A percentile compares a stretch with the other conserved stretches of the same genome.
phyloP scores from a whole-genome alignment of 352 stramenopile species.

The Globisporangium camurandrum region DNA sequence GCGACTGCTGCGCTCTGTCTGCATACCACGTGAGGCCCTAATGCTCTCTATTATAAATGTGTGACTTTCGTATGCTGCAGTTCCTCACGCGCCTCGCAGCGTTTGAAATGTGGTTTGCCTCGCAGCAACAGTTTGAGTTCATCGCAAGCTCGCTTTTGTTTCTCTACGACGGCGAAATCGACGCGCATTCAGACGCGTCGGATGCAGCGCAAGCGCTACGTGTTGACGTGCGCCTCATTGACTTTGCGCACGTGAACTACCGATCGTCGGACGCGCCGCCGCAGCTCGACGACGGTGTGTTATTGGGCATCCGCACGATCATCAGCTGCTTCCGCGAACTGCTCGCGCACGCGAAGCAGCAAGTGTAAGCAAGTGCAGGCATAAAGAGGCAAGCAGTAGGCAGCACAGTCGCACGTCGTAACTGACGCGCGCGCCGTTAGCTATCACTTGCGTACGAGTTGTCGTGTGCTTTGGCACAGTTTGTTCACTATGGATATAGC shows the following conservation, averaged over 20 bases:
- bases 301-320: conserved; percentile 43
- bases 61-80: conserved; percentile 12
- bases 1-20: neutral
- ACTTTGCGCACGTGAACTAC: conserved; percentile 68
- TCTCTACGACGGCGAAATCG: conserved; percentile 81
- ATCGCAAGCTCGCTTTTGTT: conserved; percentile 94
- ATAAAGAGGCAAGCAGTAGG: too few relatives aligned
- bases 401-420: too few relatives aligned
- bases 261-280: conserved; percentile 9
- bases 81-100: conserved; percentile 58
- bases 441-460: neutral
- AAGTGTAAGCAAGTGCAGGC: neutral
- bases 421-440: neutral
- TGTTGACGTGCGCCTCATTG: conserved; percentile 71
- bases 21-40: too few relatives aligned
- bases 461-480: neutral
- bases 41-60: neutral
- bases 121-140: conserved; percentile 83
- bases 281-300: conserved; percentile 54
- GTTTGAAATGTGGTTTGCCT: conserved; percentile 68
- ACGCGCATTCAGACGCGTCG: conserved; percentile 13
- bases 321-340: conserved; percentile 46
- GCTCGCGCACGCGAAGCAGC: conserved; percentile 8
- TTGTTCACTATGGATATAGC: neutral
- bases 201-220: conserved; percentile 10